phyloP scores from a whole-genome alignment of 176 grass and related monocot genomes.

The Oryza punctata region DNA sequence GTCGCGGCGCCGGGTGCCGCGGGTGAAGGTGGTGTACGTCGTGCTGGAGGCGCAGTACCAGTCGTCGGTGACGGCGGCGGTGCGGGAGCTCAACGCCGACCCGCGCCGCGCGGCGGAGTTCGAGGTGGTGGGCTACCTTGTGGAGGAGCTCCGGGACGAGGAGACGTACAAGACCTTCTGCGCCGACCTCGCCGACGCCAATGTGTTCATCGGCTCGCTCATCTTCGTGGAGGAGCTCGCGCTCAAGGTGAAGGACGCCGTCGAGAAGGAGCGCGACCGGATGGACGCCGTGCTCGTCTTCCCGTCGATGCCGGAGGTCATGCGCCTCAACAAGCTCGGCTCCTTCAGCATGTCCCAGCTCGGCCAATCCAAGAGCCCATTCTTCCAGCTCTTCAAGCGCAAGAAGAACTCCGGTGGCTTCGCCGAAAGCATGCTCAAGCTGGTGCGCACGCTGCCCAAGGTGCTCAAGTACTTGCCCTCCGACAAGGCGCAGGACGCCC shows the following conservation, averaged over 20 bases:
- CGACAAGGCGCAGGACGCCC: slow-evolving; percentile 98
- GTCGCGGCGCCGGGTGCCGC: slow-evolving; percentile 37
- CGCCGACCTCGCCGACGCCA: slow-evolving; percentile 82
- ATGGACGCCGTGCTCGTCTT: slow-evolving; percentile 98
- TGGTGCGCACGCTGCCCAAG: slow-evolving; percentile 93
- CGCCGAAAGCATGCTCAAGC: slow-evolving; percentile 99
- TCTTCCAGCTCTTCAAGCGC: slow-evolving; percentile 99
- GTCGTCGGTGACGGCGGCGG: slow-evolving; percentile 79
- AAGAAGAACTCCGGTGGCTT: slow-evolving; percentile 79
- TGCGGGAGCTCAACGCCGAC: slow-evolving; percentile 69
- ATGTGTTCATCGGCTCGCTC: slow-evolving; percentile 95
- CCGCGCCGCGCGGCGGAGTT: slow-evolving; percentile 59
- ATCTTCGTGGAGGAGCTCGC: slow-evolving; percentile 99
- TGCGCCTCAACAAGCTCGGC: slow-evolving; percentile 98
- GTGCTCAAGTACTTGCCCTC: slow-evolving; percentile 98
- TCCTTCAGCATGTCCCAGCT: slow-evolving; percentile 99
- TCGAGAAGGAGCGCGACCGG: slow-evolving; percentile 71
- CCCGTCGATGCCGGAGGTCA: slow-evolving; percentile 99
- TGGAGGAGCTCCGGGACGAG: slow-evolving; percentile 87
- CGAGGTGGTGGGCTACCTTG: slow-evolving; percentile 94
- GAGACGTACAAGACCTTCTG: slow-evolving; percentile 75
- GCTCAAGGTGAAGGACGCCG: slow-evolving; percentile 80
- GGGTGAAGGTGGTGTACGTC: slow-evolving; percentile 94
- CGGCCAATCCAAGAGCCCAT: slow-evolving; percentile 97
- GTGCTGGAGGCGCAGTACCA: slow-evolving; percentile 99